phyloP scores from a whole-genome alignment of 2,329 filamentous ascomycete genomes.

The Monilinia aucupariae region DNA sequence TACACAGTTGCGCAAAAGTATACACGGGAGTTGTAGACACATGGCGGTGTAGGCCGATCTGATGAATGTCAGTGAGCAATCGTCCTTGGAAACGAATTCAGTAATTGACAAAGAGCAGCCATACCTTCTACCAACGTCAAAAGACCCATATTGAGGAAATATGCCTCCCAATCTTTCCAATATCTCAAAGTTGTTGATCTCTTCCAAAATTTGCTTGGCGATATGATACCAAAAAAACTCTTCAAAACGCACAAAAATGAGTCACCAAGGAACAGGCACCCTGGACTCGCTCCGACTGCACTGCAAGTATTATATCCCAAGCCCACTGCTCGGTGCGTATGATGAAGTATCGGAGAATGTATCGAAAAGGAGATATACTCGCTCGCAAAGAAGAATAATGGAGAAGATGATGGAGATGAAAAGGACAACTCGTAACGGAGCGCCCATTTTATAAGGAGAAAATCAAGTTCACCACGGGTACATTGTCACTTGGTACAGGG shows the following conservation, averaged over 20 bases:
- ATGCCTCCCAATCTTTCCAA: neutral
- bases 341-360: neutral
- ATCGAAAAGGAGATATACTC: neutral
- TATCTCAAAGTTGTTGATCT: neutral
- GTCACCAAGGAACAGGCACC: constrained; percentile 8
- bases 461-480: constrained; percentile 31
- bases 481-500: neutral
- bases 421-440: constrained; percentile 43
- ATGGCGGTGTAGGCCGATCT: constrained; percentile 29
- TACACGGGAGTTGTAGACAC: constrained; percentile 28
- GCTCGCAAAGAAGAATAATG: neutral
- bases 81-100: constrained; percentile 39
- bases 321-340: neutral
- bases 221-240: constrained; percentile 5
- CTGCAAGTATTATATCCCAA: neutral
- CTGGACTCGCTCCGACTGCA: constrained; percentile 3
- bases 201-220: neutral
- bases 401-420: constrained; percentile 25
- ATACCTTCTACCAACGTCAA: constrained; percentile 50
- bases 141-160: constrained; percentile 35
- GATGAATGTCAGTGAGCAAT: neutral
- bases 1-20: constrained; percentile 26
- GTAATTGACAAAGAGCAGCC: constrained; percentile 31
- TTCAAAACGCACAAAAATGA: neutral
- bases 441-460: constrained; percentile 49